phyloP scores from a whole-genome alignment of 1,284 basidiomycete genomes.

The Pseudozyma sp. region DNA sequence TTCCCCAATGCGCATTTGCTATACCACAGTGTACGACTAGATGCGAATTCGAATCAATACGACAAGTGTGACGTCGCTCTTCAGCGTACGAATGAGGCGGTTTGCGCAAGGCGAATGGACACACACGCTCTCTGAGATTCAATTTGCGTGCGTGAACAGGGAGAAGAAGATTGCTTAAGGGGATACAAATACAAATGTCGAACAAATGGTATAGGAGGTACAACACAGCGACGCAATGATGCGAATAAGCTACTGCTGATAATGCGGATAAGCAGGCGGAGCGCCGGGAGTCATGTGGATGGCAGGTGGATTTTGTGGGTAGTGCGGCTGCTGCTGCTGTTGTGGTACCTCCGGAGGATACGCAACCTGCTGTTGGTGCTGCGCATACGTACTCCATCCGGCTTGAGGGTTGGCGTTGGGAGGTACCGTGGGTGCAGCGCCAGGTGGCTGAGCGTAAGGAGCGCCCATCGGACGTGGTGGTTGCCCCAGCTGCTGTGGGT shows the following conservation, averaged over 20 bases:
- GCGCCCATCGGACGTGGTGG: slow-evolving; percentile 13
- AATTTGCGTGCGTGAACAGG: background rate
- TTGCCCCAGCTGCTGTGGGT: slow-evolving; percentile 10
- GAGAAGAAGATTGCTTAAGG: background rate
- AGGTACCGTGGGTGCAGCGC: background rate
- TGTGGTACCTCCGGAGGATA: slow-evolving; percentile 11
- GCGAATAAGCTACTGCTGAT: slow-evolving; percentile 10
- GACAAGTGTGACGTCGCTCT: too few species aligned
- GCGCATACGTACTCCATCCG: slow-evolving; percentile 17
- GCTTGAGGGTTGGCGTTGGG: slow-evolving; percentile 9
- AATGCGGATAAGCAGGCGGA: slow-evolving; percentile 25
- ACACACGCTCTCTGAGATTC: background rate
- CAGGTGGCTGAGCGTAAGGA: background rate
- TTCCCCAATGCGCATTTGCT: background rate
- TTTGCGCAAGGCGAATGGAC: too few species aligned
- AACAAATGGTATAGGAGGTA: background rate
- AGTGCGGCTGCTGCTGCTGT: slow-evolving; percentile 19
- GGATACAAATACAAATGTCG: slow-evolving; percentile 30
- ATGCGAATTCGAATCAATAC: background rate
- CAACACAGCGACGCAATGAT: background rate
- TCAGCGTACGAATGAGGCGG: background rate
- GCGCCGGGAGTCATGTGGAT: slow-evolving; percentile 31
- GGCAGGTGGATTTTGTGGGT: slow-evolving; percentile 18
- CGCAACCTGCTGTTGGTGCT: slow-evolving; percentile 8
- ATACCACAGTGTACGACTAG: slow-evolving; percentile 13